phyloP scores from a whole-genome alignment of 164 flowering plant genomes.

The Akebia trifoliata region DNA sequence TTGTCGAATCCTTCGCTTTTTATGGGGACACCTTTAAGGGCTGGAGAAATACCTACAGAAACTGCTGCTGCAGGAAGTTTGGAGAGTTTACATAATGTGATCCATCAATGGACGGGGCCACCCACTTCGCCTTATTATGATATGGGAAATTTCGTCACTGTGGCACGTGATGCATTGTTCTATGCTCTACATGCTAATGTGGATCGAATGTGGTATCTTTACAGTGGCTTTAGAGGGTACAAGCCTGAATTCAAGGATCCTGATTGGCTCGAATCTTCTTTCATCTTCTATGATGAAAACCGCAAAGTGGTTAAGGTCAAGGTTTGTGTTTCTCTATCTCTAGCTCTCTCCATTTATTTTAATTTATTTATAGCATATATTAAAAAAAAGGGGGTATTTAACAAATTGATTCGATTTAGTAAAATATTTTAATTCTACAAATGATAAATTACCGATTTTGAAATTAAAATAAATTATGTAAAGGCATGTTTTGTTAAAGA shows the following conservation, averaged over 20 bases:
- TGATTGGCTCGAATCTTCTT: slow-evolving; percentile 14
- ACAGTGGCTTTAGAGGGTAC: neutral
- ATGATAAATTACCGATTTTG: no score
- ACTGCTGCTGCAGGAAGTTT: neutral
- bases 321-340: neutral
- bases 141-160: slow-evolving; percentile 14
- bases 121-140: slow-evolving; percentile 4
- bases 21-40: slow-evolving; percentile 12
- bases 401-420: no score
- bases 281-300: slow-evolving; percentile 22
- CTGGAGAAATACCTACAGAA: neutral
- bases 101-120: slow-evolving; percentile 14
- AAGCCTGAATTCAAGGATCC: slow-evolving; percentile 8
- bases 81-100: slow-evolving; percentile 9
- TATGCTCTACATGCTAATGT: slow-evolving; percentile 18
- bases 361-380: no score
- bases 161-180: slow-evolving; percentile 12
- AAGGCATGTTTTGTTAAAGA: no score
- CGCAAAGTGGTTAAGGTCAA: slow-evolving; percentile 21
- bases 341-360: neutral
- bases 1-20: slow-evolving; percentile 4
- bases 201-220: slow-evolving; percentile 14
- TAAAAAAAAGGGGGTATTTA: no score
- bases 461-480: no score
- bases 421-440: no score